These are phyloP conservation scores for Mesotaenium endlicherianum DNA, from an alignment of 139 green algal species.

Conservation along the genomic window DNA sequence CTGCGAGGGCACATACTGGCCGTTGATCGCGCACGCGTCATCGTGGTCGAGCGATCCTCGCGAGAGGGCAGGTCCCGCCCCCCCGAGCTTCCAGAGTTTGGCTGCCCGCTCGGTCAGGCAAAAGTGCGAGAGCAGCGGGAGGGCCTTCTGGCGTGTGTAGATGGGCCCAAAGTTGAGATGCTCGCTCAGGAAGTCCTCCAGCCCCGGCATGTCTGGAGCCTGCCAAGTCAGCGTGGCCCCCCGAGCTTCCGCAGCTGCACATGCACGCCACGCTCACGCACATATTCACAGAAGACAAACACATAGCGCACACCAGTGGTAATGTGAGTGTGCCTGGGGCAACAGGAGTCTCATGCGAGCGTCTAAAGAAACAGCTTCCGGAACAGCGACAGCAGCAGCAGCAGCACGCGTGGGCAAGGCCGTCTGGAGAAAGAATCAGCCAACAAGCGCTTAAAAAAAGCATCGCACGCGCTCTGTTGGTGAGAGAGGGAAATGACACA, in stretches of 20 bases:
- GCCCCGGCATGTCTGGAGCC: not conserved
- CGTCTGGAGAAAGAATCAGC: no score
- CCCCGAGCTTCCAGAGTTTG: no score
- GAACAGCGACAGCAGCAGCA: not conserved
- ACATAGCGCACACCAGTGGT: no score
- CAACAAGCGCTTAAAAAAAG: no score
- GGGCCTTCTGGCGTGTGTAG: not conserved
- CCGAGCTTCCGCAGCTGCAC: not conserved
- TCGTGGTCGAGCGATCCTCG: not conserved
- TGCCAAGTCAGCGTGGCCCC: not conserved
- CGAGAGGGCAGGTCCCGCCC: not conserved
- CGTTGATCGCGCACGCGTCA: not conserved
- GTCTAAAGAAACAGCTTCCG: no score
- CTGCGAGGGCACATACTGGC: not conserved
- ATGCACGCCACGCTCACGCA: no score
- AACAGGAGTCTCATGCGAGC: no score
- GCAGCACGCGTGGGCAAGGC: no score
- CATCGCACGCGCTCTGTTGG: no score
- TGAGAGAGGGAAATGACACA: no score
- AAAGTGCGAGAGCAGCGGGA: constrained; percentile 3
- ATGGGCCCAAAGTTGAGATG: not conserved
- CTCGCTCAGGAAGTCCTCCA: constrained; percentile 1
- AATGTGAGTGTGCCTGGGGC: no score
- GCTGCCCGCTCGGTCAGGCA: constrained; percentile 1
- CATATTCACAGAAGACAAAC: no score